These are phyloP conservation scores for Cadophora sp. DNA, from an alignment of 2,329 filamentous ascomycete genomes.

Conservation along the genomic window DNA sequence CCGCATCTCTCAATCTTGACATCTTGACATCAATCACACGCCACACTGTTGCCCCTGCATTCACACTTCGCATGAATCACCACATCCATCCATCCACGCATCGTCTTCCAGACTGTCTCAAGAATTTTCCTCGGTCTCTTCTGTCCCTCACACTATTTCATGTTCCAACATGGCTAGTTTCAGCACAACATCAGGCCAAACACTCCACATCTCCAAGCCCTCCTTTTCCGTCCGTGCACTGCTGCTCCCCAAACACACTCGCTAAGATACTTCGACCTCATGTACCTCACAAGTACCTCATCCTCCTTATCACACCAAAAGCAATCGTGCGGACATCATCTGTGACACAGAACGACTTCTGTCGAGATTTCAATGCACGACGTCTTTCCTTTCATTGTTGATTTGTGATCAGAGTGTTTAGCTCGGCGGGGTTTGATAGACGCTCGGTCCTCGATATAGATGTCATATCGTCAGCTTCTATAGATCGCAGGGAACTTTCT, in stretches of 20 bases:
- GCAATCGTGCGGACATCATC: not conserved
- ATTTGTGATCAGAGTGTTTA: not conserved
- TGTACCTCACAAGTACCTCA: slow-evolving; percentile 16
- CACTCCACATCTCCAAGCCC: too few species aligned
- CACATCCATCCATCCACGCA: not conserved
- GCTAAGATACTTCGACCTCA: not conserved
- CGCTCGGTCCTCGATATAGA: not conserved
- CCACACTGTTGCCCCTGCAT: not conserved
- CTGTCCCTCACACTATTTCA: not conserved
- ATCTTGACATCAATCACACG: too few species aligned
- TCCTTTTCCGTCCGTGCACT: slow-evolving; percentile 5
- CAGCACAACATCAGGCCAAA: slow-evolving; percentile 9
- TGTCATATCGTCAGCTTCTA: not conserved
- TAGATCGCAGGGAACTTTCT: not conserved
- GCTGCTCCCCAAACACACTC: not conserved
- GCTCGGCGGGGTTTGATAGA: not conserved
- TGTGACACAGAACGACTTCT: not conserved
- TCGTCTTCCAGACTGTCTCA: not conserved
- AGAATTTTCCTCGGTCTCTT: not conserved
- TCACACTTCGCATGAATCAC: slow-evolving; percentile 2
- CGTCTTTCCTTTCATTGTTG: not conserved
- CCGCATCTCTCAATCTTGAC: too few species aligned
- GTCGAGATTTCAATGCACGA: not conserved
- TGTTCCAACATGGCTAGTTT: not conserved
- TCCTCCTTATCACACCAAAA: not conserved